These are phyloP conservation scores for Heterobasidion parviporum DNA, from an alignment of 1,284 basidiomycete species.

Conservation along the genomic window DNA sequence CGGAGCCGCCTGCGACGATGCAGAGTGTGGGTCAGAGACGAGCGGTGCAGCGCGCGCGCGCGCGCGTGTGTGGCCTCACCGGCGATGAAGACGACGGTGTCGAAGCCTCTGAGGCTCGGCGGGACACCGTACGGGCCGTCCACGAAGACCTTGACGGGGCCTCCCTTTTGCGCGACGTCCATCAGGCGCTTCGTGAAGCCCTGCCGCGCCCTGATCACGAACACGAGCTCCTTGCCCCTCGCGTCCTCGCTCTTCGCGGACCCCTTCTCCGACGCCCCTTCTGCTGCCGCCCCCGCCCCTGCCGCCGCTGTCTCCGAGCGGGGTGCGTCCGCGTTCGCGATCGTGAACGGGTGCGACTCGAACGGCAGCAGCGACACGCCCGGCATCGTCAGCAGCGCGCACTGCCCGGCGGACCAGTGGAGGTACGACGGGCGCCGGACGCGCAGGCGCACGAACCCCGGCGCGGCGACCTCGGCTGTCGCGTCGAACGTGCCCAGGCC, in stretches of 20 bases:
- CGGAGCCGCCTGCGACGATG: conserved; percentile 25
- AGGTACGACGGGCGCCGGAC: conserved; percentile 32
- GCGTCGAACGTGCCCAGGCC: conserved; percentile 25
- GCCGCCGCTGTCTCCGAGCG: too few species aligned
- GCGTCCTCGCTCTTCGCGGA: too few species aligned
- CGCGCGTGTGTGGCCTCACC: conserved; percentile 14
- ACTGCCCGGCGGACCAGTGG: conserved; percentile 43
- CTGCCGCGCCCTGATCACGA: conserved; percentile 39
- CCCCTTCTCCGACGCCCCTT: too few species aligned
- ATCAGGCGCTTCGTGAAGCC: conserved; percentile 32
- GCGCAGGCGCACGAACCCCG: conserved; percentile 43
- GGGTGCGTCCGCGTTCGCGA: conserved; percentile 23
- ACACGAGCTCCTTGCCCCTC: conserved; percentile 21
- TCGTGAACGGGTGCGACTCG: conserved; percentile 49
- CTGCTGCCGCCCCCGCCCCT: too few species aligned
- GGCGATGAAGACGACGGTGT: conserved; percentile 29
- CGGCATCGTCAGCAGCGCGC: conserved; percentile 37
- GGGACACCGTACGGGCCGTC: conserved; percentile 37
- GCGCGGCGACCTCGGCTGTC: conserved; percentile 35
- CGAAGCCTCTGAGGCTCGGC: conserved; percentile 19
- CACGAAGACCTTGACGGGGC: conserved; percentile 23
- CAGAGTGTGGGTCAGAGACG: too few species aligned
- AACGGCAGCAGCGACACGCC: conserved; percentile 31
- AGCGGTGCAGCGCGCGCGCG: too few species aligned
- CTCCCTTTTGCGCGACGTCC: conserved; percentile 17